Evolutionary conservation across 2,329 filamentous ascomycete genomes (phyloP), one percentile per base, ranked within the genome.

Genomic region (Aphanocladium album): DNA sequence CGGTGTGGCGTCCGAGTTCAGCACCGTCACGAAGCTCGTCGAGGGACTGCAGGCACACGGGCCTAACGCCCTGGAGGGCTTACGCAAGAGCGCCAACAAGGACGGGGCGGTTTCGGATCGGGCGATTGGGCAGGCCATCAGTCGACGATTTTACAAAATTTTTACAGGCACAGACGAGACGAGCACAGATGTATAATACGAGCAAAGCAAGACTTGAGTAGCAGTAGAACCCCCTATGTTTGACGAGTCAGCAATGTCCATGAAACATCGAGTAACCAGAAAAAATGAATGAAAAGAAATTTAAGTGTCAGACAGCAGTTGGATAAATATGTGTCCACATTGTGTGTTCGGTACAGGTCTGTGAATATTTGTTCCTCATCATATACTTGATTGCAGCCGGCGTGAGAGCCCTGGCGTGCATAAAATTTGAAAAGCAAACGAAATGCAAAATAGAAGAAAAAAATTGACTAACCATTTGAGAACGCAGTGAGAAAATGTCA

Each of bases 311-410:
- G 88, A 90, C 86, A 91, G 88, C 88, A 89, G 87, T 91, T 91
- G 88, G 85, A 85, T 84, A 87, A 85, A 77, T 77, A 79, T 16
- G 72, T 79, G 82, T 89, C 88, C 81, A 89, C 87, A 90, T 80
- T 66, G 69, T 69, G 72, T 71, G 76, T 89, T 91, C 87, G 82
- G 89, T 88, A 89, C 88, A 91, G 89, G 88, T 91, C 88, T 91
- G 88, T 91, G 88, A 88, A 83, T 78, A 77, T 79, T 79, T 82
- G 77, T 70, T 77, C 74, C 78, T 91, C 87, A 89, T 90, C 89
- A 90, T 85, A 62, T 65, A 69, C 68, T 68, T 70, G 64, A 63
- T 47, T 14, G 49, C 57, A 53, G 39, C 25, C 43, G n/a, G n/a
- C n/a, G n/a, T n/a, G n/a, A 19, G 35, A 55, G 21, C 27, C 60